These are phyloP conservation scores for Cryphonectria japonica DNA, from an alignment of 2,329 filamentous ascomycete species.

Conservation along the genomic window DNA sequence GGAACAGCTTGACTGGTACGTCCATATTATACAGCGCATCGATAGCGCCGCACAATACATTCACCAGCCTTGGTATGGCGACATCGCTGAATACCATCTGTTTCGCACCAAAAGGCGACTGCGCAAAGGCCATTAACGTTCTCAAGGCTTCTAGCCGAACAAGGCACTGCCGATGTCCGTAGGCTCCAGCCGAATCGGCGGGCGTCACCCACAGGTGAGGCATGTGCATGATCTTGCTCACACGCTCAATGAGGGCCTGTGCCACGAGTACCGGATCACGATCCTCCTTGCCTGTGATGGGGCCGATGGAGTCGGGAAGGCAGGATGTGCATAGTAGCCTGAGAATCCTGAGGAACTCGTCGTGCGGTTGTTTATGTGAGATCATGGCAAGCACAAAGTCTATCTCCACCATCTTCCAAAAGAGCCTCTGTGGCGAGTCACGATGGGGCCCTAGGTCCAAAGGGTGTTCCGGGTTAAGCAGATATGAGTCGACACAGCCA, in stretches of 20 bases:
- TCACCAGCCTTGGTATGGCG: slow-evolving; percentile 75
- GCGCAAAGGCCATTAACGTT: slow-evolving; percentile 63
- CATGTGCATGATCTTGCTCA: slow-evolving; percentile 66
- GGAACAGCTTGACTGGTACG: slow-evolving; percentile 39
- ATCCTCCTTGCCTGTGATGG: slow-evolving; percentile 53
- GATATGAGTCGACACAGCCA: slow-evolving; percentile 48
- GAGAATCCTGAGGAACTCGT: slow-evolving; percentile 67
- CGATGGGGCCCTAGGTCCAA: slow-evolving; percentile 30
- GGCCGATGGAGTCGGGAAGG: slow-evolving; percentile 66
- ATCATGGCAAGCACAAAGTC: slow-evolving; percentile 71
- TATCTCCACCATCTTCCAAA: slow-evolving; percentile 71
- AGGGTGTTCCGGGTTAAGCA: slow-evolving; percentile 24
- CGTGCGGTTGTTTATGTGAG: slow-evolving; percentile 65
- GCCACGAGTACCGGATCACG: slow-evolving; percentile 49
- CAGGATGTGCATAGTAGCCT: slow-evolving; percentile 69
- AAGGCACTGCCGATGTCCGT: slow-evolving; percentile 45
- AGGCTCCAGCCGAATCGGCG: slow-evolving; percentile 27
- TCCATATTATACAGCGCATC: slow-evolving; percentile 72
- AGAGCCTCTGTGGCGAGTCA: slow-evolving; percentile 45
- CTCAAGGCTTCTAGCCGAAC: slow-evolving; percentile 53
- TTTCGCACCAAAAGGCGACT: slow-evolving; percentile 63
- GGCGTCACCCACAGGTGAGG: slow-evolving; percentile 49
- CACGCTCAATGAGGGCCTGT: slow-evolving; percentile 59
- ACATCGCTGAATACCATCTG: slow-evolving; percentile 71
- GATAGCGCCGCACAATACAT: slow-evolving; percentile 65